These are phyloP conservation scores for Trametes sp. DNA, from an alignment of 1,284 basidiomycete species.

Conservation along the genomic window DNA sequence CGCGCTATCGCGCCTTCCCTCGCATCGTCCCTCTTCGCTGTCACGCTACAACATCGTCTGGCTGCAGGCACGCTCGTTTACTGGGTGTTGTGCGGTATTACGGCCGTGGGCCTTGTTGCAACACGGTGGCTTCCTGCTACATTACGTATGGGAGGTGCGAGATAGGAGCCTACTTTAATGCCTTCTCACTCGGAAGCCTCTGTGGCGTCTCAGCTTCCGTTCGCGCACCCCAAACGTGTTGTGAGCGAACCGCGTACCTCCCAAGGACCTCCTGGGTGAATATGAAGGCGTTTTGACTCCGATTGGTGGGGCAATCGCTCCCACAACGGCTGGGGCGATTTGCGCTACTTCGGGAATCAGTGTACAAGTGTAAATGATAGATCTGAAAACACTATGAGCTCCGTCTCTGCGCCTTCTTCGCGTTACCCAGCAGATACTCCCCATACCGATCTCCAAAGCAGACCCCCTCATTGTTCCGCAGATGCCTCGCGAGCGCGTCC, in stretches of 20 bases:
- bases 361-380: no score
- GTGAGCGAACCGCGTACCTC: no score
- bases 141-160: conserved; percentile 10
- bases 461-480: conserved; percentile 49
- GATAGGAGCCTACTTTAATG: no score
- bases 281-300: no score
- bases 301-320: no score
- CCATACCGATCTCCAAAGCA: conserved; percentile 46
- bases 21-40: conserved; percentile 68
- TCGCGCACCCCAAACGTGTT: no score
- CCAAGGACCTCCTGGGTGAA: no score
- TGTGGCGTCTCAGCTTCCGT: no score
- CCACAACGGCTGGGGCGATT: no score
- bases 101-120: conserved; percentile 18
- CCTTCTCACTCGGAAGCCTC: no score
- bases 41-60: conserved; percentile 55
- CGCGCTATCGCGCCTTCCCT: conserved; percentile 76
- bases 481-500: conserved; percentile 65
- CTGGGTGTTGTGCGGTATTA: conserved; percentile 30
- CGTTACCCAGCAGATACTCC: conserved; percentile 17
- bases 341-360: no score
- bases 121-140: conserved; percentile 16
- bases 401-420: neutral
- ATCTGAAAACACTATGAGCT: no score
- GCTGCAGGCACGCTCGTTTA: conserved; percentile 38